These are phyloP conservation scores for Tanacetum coccineum DNA, from an alignment of 129 eudicot species.

Conservation along the genomic window DNA sequence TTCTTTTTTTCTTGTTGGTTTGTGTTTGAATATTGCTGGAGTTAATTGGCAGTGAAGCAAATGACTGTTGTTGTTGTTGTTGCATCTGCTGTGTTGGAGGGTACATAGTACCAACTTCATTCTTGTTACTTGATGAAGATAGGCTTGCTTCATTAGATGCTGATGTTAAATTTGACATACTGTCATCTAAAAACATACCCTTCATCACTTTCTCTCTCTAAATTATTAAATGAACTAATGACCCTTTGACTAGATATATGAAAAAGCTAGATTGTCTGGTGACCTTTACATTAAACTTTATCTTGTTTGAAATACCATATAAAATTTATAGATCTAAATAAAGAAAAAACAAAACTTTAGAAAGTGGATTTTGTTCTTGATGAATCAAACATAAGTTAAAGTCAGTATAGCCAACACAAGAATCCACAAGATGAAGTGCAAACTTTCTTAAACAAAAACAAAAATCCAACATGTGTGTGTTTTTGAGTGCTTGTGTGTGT, in stretches of 20 bases:
- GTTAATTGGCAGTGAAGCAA: conserved; percentile 34
- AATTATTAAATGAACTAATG: conserved; percentile 26
- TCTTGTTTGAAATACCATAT: too few species aligned
- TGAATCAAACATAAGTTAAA: conserved; percentile 16
- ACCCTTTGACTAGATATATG: conserved; percentile 14
- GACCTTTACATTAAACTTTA: conserved; percentile 12
- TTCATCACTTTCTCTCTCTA: conserved; percentile 30
- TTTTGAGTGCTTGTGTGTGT: conserved; percentile 14
- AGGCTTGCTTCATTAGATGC: conserved; percentile 73
- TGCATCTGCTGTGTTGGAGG: conserved; percentile 33
- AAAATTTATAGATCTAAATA: conserved; percentile 22
- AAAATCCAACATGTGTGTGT: conserved; percentile 27
- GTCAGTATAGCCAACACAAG: conserved; percentile 21
- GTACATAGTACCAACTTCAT: conserved; percentile 47
- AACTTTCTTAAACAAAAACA: conserved; percentile 18
- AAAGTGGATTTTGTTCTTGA: conserved; percentile 23
- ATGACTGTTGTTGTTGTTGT: conserved; percentile 19
- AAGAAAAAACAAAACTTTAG: neutral
- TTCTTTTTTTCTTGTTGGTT: conserved; percentile 62
- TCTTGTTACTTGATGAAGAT: conserved; percentile 55
- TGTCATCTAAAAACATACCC: conserved; percentile 46
- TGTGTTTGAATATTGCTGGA: conserved; percentile 28
- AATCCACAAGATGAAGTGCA: conserved; percentile 23
- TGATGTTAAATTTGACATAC: conserved; percentile 65
- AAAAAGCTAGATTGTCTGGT: conserved; percentile 8